Conservation (phyloP, 495 filamentous ascomycete genomes). For the Penicillium desertorum region DNA sequence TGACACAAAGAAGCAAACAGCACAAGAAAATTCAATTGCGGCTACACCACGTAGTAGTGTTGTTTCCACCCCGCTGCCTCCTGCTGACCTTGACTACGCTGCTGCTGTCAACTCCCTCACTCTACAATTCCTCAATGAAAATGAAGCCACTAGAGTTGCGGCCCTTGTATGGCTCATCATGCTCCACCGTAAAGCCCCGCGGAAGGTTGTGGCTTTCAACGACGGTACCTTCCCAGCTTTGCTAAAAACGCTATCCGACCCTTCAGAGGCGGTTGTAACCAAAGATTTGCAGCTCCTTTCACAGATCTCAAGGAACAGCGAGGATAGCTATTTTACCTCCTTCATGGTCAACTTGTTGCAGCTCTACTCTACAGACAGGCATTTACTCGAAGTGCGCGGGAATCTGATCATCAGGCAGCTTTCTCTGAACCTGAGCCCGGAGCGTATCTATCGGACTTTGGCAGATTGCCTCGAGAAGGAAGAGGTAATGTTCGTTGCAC, state of each 20-base stretch:
- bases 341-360: conserved; percentile 98
- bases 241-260: conserved; percentile 94
- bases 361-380: conserved; percentile 89
- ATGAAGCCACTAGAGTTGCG: conserved; percentile 91
- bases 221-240: conserved; percentile 96
- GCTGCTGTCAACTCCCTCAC: conserved; percentile 94
- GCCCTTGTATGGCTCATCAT: conserved; percentile 96
- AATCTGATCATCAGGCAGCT: conserved; percentile 96
- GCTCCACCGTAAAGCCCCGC: conserved; percentile 91
- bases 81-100: conserved; percentile 87
- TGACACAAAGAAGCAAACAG: conserved; percentile 37
- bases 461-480: conserved; percentile 98
- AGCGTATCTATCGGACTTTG: conserved; percentile 92
- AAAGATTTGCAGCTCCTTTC: conserved; percentile 92
- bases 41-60: conserved; percentile 48
- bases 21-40: conserved; percentile 41
- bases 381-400: conserved; percentile 85
- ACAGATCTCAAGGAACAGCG: conserved; percentile 93
- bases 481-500: conserved; percentile 49
- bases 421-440: conserved; percentile 86
- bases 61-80: conserved; percentile 44
- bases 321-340: conserved; percentile 93
- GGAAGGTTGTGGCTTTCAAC: conserved; percentile 92
- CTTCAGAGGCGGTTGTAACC: conserved; percentile 92
- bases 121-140: conserved; percentile 90